Evolutionary conservation across 2,329 filamentous ascomycete genomes (phyloP).

Genomic region (Nakataea oryzae): DNA sequence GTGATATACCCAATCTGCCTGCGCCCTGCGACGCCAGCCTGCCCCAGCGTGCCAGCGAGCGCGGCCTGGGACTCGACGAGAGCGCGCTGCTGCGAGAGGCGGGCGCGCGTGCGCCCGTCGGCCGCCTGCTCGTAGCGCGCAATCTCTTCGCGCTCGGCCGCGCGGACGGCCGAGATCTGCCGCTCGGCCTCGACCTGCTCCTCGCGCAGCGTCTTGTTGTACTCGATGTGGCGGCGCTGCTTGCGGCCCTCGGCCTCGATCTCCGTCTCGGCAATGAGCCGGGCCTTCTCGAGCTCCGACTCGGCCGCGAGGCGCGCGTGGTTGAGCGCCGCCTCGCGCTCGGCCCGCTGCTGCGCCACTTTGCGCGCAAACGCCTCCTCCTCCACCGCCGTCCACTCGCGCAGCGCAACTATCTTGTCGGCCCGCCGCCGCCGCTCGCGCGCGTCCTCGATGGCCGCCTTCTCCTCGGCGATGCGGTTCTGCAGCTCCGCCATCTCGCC

Average conservation of each 20-base stretch:
- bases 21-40: conserved; percentile 21
- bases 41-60: conserved; percentile 24
- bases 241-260: conserved; percentile 31
- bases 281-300: conserved; percentile 30
- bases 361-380: conserved; percentile 28
- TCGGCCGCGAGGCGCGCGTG: conserved; percentile 38
- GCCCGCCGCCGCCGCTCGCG: conserved; percentile 33
- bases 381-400: conserved; percentile 34
- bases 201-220: conserved; percentile 33
- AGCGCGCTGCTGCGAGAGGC: conserved; percentile 39
- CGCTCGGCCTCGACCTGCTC: conserved; percentile 37
- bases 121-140: conserved; percentile 35
- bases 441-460: conserved; percentile 40
- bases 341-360: conserved; percentile 23
- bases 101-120: conserved; percentile 31
- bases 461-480: conserved; percentile 35
- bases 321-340: conserved; percentile 24
- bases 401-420: conserved; percentile 32
- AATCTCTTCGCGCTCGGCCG: conserved; percentile 40
- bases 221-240: conserved; percentile 34
- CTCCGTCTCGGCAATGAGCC: conserved; percentile 35
- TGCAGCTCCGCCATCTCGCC: conserved; percentile 41
- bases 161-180: conserved; percentile 35
- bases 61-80: conserved; percentile 33
- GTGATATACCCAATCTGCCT: conserved; percentile 47